Conservation (phyloP, 2,329 filamentous ascomycete genomes). For the Coniochaeta sp. region DNA sequence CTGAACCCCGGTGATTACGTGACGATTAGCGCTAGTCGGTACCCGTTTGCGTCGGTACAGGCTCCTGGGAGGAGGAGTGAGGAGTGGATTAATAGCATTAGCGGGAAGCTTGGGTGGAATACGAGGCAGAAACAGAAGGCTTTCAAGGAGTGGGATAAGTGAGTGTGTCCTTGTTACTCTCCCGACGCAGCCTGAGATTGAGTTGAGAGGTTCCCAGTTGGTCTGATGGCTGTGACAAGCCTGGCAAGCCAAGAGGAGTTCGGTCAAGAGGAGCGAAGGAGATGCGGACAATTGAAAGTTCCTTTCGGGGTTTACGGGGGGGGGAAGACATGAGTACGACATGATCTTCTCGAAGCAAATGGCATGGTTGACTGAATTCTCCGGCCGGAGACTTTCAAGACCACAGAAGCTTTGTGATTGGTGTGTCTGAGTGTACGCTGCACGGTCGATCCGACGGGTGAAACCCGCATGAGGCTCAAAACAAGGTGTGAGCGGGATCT, state of each 20-base stretch:
- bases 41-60: conserved; percentile 72
- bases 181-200: no score
- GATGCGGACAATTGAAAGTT: not conserved
- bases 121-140: conserved; percentile 69
- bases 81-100: conserved; percentile 79
- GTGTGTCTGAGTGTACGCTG: not conserved
- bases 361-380: not conserved
- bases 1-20: conserved; percentile 74
- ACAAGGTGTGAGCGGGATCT: conserved; percentile 1
- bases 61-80: conserved; percentile 61
- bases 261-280: not conserved
- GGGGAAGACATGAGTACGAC: not conserved
- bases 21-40: conserved; percentile 72
- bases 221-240: no score
- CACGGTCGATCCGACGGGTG: not conserved
- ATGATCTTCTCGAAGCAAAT: not conserved
- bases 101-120: conserved; percentile 74
- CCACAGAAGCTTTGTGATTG: no score
- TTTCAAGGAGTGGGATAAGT: conserved; percentile 35
- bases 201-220: not conserved
- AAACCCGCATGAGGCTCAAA: not conserved
- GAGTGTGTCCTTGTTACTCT: not conserved
- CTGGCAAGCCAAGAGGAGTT: no score
- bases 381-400: not conserved
- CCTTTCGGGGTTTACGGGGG: not conserved